These are phyloP conservation scores for Sarocladiaceae sp. DNA, from an alignment of 2,329 filamentous ascomycete species.

Conservation along the genomic window DNA sequence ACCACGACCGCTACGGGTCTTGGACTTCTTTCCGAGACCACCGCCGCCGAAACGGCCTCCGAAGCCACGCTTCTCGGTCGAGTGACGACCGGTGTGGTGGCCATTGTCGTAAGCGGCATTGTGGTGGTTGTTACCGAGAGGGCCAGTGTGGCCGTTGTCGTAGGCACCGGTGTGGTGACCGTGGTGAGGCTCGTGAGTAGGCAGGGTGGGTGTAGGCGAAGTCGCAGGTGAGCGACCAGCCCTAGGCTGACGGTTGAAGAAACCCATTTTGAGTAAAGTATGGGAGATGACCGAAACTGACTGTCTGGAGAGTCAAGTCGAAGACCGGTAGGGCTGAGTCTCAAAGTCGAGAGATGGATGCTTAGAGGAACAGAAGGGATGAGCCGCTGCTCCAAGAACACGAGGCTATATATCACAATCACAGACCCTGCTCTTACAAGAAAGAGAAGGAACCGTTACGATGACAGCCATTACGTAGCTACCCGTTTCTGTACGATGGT, in stretches of 20 bases:
- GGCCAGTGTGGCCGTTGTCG: no score
- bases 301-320: no score
- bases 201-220: neutral
- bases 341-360: neutral
- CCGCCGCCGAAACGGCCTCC: neutral
- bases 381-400: neutral
- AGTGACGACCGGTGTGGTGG: no score
- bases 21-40: neutral
- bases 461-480: neutral
- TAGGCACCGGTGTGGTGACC: no score
- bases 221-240: neutral
- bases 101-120: no score
- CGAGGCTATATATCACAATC: neutral
- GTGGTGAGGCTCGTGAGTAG: neutral
- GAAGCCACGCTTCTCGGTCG: constrained; percentile 1
- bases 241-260: constrained; percentile 10
- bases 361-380: neutral
- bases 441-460: neutral
- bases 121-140: no score
- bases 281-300: no score
- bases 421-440: neutral
- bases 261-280: constrained; percentile 8
- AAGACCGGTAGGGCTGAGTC: neutral
- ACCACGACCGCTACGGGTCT: neutral
- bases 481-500: neutral